These are phyloP conservation scores for Grigorovia transvaalensis DNA, from an alignment of 805 yeast species.

Conservation along the genomic window DNA sequence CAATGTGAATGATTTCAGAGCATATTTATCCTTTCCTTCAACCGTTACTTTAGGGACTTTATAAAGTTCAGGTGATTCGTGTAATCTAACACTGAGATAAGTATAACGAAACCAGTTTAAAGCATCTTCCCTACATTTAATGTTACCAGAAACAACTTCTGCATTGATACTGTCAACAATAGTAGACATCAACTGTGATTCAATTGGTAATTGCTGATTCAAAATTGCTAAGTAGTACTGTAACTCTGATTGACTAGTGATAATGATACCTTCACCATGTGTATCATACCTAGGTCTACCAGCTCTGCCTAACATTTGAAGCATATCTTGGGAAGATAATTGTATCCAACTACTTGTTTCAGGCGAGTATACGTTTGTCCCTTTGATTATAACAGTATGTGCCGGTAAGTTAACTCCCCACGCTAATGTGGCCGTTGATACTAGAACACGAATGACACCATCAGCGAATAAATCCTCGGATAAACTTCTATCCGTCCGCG, in stretches of 20 bases:
- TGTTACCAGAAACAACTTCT: slow-evolving; percentile 67
- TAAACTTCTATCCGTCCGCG: slow-evolving; percentile 58
- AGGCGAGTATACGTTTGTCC: slow-evolving; percentile 90
- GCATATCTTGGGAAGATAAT: slow-evolving; percentile 86
- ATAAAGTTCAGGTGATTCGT: slow-evolving; percentile 59
- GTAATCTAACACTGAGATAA: slow-evolving; percentile 71
- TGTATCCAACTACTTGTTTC: slow-evolving; percentile 83
- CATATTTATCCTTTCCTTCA: slow-evolving; percentile 43
- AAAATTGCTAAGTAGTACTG: slow-evolving; percentile 84
- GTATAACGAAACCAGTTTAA: slow-evolving; percentile 71
- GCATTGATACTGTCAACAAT: slow-evolving; percentile 76
- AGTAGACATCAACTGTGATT: slow-evolving; percentile 67
- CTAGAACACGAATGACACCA: slow-evolving; percentile 72
- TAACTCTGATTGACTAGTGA: slow-evolving; percentile 76
- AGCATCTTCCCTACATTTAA: slow-evolving; percentile 54
- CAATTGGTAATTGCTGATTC: slow-evolving; percentile 87
- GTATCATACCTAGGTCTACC: slow-evolving; percentile 93
- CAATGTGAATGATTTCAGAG: slow-evolving; percentile 42
- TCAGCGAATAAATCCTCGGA: slow-evolving; percentile 84
- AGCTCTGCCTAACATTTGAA: slow-evolving; percentile 97
- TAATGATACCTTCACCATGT: slow-evolving; percentile 87
- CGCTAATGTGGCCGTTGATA: slow-evolving; percentile 87
- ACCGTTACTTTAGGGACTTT: slow-evolving; percentile 29
- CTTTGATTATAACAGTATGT: slow-evolving; percentile 85
- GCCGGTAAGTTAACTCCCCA: slow-evolving; percentile 98